Percentiles rank a stretch among this genome's conserved stretches.
phyloP scores from a whole-genome alignment of 2,329 filamentous ascomycete genomes.

The Pyrenophora seminiperda region DNA sequence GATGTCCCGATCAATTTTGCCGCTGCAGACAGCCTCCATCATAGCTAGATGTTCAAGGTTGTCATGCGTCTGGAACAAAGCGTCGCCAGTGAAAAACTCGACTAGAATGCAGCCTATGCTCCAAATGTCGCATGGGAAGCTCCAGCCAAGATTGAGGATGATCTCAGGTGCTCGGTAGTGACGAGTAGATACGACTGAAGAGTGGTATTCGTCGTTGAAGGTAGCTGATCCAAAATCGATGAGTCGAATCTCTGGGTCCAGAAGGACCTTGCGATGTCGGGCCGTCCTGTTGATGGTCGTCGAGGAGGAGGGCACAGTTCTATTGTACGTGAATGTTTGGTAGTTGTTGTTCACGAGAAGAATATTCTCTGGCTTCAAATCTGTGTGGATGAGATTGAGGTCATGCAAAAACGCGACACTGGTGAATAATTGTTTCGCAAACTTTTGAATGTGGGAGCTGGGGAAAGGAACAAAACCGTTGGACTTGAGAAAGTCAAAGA shows the following conservation, averaged over 20 bases:
- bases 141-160: conserved; percentile 70
- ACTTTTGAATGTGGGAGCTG: conserved; percentile 97
- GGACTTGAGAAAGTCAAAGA: conserved; percentile 96
- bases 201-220: conserved; percentile 72
- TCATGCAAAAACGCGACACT: conserved; percentile 98
- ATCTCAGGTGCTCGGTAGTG: conserved; percentile 72
- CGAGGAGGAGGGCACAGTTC: conserved; percentile 68
- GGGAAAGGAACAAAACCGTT: conserved; percentile 96
- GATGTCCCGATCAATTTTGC: conserved; percentile 60
- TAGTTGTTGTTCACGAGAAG: conserved; percentile 68
- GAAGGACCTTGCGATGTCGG: conserved; percentile 65
- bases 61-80: conserved; percentile 71
- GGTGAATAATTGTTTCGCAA: conserved; percentile 94
- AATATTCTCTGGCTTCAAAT: conserved; percentile 72
- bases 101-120: conserved; percentile 72
- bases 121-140: conserved; percentile 71
- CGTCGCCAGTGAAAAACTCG: conserved; percentile 71
- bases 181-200: conserved; percentile 68
- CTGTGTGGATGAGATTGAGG: conserved; percentile 93
- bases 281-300: conserved; percentile 62
- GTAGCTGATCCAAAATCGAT: conserved; percentile 72
- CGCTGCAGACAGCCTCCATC: conserved; percentile 68
- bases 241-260: conserved; percentile 69
- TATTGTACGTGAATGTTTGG: conserved; percentile 72
- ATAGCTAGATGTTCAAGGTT: conserved; percentile 71